A percentile compares a stretch with the other conserved stretches of the same genome.
These are phyloP conservation scores for Spinacia oleracea DNA, from an alignment of 179 eudicot genomes.

Conservation along the genomic window DNA sequence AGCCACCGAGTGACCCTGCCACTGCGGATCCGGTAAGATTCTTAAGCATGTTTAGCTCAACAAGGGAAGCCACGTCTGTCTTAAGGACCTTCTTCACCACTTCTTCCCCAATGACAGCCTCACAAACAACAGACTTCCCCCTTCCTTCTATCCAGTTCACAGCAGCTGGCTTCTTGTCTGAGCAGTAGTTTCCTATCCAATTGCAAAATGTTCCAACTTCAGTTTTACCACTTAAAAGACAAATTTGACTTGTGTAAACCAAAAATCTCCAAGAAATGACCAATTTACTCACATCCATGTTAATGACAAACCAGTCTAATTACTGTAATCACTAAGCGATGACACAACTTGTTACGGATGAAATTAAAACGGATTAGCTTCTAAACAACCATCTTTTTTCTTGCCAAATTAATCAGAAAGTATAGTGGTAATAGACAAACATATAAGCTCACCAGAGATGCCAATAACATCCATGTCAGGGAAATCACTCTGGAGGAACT, in stretches of 20 bases:
- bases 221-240: background rate
- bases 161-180: constrained; percentile 59
- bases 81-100: constrained; percentile 50
- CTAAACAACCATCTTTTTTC: background rate
- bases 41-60: constrained; percentile 55
- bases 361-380: background rate
- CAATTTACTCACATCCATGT: background rate
- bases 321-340: background rate
- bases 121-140: constrained; percentile 53
- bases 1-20: constrained; percentile 55
- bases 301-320: background rate
- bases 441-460: constrained; percentile 43
- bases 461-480: constrained; percentile 59
- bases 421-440: background rate
- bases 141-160: constrained; percentile 59
- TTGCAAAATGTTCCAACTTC: constrained; percentile 18
- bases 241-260: background rate
- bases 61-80: constrained; percentile 49
- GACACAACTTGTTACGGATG: background rate
- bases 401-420: background rate
- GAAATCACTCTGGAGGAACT: constrained; percentile 44
- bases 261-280: background rate
- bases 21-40: constrained; percentile 49
- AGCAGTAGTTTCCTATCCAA: constrained; percentile 48
- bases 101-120: constrained; percentile 49